phyloP scores from a whole-genome alignment of 768 basidiomycete species.

The Macrolepiota albuminosa region DNA sequence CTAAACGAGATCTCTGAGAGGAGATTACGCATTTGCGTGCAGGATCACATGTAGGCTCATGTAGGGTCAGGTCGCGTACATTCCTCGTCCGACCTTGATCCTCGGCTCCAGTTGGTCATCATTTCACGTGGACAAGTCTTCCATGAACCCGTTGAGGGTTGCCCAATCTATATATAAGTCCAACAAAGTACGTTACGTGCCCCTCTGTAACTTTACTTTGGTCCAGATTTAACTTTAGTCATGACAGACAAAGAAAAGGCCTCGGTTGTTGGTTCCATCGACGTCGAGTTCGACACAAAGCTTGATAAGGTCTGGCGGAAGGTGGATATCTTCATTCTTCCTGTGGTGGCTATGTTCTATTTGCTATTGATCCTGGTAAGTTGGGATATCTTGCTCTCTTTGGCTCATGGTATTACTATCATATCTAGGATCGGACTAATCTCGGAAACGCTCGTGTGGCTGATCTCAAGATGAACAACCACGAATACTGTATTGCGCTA shows the following conservation, averaged over 20 bases:
- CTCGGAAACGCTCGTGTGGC: slow-evolving; percentile 1
- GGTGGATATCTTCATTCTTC: slow-evolving; percentile 30
- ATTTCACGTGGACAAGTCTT: not conserved
- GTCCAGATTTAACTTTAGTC: not conserved
- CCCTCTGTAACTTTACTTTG: not conserved
- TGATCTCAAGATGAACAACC: slow-evolving; percentile 2
- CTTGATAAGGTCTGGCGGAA: slow-evolving; percentile 35
- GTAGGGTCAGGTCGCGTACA: not conserved
- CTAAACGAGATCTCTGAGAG: not conserved
- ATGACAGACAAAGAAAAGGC: slow-evolving; percentile 1
- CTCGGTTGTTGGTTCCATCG: not conserved
- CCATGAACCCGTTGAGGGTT: not conserved
- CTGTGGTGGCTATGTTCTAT: slow-evolving; percentile 30
- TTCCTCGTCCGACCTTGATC: not conserved
- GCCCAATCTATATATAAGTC: not conserved
- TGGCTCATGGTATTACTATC: slow-evolving; percentile 19
- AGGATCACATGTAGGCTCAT: not conserved
- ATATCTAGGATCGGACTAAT: not conserved
- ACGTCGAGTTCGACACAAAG: slow-evolving; percentile 16
- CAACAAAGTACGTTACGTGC: no score
- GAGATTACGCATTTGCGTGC: not conserved
- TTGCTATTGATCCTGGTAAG: slow-evolving; percentile 33
- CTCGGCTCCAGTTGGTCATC: not conserved
- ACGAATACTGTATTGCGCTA: not conserved
- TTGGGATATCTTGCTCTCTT: slow-evolving; percentile 34